Base-by-base conservation (phyloP, 352 stramenopile genomes). In the Phytophthora crassamura region DNA sequence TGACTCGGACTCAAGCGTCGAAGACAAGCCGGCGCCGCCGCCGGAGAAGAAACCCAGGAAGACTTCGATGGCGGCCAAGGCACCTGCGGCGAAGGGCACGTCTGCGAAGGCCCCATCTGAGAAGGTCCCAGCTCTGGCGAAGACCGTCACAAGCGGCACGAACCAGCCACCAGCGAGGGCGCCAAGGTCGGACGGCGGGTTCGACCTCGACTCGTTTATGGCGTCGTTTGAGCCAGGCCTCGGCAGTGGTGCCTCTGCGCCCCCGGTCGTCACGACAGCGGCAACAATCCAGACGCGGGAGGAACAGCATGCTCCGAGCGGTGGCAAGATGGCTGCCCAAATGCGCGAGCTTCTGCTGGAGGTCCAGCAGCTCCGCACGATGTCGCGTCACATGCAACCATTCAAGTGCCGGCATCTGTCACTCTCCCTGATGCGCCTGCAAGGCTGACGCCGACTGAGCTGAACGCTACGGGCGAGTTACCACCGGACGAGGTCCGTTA, bases 1-100 rank as follows among this genome's bases (percentile, higher is more conserved):
- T 38, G 40, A 38, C 28, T 61, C 28, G 53, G 40, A 51, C 5
- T 46, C 49, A 2, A 36, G 9, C 12, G 7, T 38, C n/a, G 52
- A 59, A 20, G 30, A 46, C 25, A 59, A 59, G 40, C 28, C 52
- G 7, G 39, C 52, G 9, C 16, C 7, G 8, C 39, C 40, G 8
- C 20, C 52, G 7, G 36, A 12, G 52, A 41, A 59, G 52, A 59
- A 59, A n/a, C 11, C 52, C 2, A 2, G 52, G 39, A 59, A 59
- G 52, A 43, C 39, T 14, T 22, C 30, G 30, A 10, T 30, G 39
- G 12, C 51, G 39, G 36, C 38, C 15, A 50, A 59, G 51, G 38
- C 51, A 16, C 32, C 32, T 14, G 6, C 28, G 28, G 28, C 28
- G 28, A 32, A 32, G 28, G 28, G 28, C 28, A 32, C 6, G 28